phyloP scores from a whole-genome alignment of 345 rosid species.

The Eucalyptus pauciflora region DNA sequence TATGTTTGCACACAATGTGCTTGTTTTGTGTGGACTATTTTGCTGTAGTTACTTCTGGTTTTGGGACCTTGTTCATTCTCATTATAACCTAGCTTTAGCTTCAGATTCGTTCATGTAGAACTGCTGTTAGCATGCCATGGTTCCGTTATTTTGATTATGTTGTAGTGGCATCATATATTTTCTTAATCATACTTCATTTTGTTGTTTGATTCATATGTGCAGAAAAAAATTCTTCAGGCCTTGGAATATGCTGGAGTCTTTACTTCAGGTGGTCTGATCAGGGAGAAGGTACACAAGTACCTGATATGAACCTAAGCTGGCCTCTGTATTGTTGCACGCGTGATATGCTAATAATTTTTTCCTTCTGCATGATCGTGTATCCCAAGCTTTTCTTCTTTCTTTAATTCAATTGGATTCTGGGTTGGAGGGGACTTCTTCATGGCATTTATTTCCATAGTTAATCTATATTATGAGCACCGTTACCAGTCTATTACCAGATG shows the following conservation, averaged over 20 bases:
- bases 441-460: not conserved
- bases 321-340: not conserved
- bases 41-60: not conserved
- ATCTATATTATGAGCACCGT: not conserved
- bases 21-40: not conserved
- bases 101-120: not conserved
- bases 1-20: not conserved
- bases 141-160: not conserved
- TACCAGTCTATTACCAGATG: not conserved
- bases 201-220: slow-evolving; percentile 9
- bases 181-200: not conserved
- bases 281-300: slow-evolving; percentile 56
- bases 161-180: not conserved
- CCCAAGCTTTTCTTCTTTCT: not conserved
- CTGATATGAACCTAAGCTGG: not conserved
- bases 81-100: not conserved
- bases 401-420: not conserved
- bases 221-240: slow-evolving; percentile 76
- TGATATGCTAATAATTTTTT: not conserved
- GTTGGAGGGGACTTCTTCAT: not conserved
- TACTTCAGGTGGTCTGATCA: slow-evolving; percentile 87
- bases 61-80: not conserved
- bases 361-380: not conserved
- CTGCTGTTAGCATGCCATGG: not conserved
- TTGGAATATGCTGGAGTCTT: slow-evolving; percentile 89